Conservation (phyloP, 2,329 filamentous ascomycete species). For the Penicillium sp. region DNA sequence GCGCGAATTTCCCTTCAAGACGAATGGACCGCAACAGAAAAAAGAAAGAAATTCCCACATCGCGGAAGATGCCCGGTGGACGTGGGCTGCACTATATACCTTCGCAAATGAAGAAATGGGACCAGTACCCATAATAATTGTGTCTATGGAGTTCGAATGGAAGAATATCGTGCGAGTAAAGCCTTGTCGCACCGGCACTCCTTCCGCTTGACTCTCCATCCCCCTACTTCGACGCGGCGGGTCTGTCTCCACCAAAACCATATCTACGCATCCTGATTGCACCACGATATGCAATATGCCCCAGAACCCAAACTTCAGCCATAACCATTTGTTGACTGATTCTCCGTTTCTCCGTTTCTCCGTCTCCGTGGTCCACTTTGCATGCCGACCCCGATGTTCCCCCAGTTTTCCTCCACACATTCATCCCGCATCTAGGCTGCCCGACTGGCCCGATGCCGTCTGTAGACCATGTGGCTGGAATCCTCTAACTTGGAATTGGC, state of each 20-base stretch:
- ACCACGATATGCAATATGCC: background rate
- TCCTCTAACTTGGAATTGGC: background rate
- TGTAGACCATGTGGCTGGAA: background rate
- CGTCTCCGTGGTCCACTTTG: background rate
- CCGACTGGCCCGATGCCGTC: background rate
- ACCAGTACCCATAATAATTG: background rate
- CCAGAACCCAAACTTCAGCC: background rate
- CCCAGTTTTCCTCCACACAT: slow-evolving; percentile 13
- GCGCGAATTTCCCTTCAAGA: background rate
- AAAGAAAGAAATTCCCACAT: background rate
- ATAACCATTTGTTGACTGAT: background rate
- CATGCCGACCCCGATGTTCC: slow-evolving; percentile 5
- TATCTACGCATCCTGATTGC: background rate
- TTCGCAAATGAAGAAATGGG: background rate
- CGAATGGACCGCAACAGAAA: background rate
- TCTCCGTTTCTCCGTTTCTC: slow-evolving; percentile 3
- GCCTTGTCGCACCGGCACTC: background rate
- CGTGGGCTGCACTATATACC: background rate
- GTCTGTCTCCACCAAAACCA: background rate
- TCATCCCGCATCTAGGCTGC: slow-evolving; percentile 4
- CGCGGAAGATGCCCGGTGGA: background rate
- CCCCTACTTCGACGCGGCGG: too few relatives aligned
- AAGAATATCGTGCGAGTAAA: background rate
- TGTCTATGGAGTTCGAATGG: background rate
- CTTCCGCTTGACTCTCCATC: background rate